These are phyloP conservation scores for Xylaria sp. DNA, from an alignment of 2,329 filamentous ascomycete species.

Conservation along the genomic window DNA sequence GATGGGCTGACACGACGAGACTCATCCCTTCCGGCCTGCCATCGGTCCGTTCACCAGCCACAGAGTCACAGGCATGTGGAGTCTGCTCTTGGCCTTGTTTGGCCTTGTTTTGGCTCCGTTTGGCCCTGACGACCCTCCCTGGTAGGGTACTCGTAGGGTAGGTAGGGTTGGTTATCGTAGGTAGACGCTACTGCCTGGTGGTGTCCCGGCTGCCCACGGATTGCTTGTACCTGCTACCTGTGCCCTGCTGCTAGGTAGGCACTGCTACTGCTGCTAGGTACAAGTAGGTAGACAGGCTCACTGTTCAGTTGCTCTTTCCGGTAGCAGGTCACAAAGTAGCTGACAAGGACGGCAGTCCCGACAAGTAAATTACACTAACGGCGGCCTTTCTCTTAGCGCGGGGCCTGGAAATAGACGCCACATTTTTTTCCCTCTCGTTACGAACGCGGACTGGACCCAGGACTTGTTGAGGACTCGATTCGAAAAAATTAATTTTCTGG, in stretches of 20 bases:
- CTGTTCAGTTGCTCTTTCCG: constrained; percentile 12
- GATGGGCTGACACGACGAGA: too few species aligned
- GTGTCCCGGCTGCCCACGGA: too few species aligned
- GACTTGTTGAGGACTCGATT: constrained; percentile 8
- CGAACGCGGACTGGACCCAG: constrained; percentile 7
- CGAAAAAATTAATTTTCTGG: constrained; percentile 16
- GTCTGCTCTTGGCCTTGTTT: too few species aligned
- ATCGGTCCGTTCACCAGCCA: constrained; percentile 16
- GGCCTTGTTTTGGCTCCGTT: too few species aligned
- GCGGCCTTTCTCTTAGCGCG: constrained; percentile 19
- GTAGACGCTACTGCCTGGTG: too few species aligned
- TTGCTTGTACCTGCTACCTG: too few species aligned
- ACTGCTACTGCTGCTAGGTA: too few species aligned
- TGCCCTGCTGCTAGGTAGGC: too few species aligned
- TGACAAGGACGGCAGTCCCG: background rate
- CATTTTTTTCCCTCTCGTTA: constrained; percentile 20
- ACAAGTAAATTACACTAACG: constrained; percentile 6
- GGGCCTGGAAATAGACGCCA: constrained; percentile 20
- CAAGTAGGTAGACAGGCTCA: too few species aligned
- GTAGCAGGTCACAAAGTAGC: constrained; percentile 12
- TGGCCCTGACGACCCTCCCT: too few species aligned
- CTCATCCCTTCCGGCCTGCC: constrained; percentile 2
- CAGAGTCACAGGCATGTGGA: constrained; percentile 8
- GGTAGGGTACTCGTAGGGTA: too few species aligned
- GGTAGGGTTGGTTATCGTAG: too few species aligned